These are phyloP conservation scores for Coleophoma crateriformis DNA, from an alignment of 2,329 filamentous ascomycete species.

Conservation along the genomic window DNA sequence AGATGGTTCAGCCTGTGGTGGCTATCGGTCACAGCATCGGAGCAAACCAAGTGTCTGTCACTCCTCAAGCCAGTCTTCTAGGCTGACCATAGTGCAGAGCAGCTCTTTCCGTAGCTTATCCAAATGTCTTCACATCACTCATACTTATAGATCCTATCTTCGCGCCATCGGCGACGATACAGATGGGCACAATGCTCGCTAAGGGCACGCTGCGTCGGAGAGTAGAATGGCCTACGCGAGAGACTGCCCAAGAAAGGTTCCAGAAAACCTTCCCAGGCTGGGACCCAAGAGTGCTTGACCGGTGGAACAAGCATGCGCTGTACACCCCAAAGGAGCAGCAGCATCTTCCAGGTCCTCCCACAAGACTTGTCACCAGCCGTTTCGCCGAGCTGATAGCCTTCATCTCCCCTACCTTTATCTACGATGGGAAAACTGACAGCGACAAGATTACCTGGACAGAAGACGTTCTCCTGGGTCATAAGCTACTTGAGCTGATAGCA, in stretches of 20 bases:
- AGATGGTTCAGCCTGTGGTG: conserved; percentile 72
- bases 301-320: conserved; percentile 56
- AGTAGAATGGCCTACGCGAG: conserved; percentile 51
- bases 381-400: conserved; percentile 37
- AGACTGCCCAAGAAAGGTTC: conserved; percentile 64
- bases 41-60: conserved; percentile 58
- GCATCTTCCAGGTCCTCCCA: not conserved
- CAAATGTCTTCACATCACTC: not conserved
- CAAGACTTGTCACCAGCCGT: not conserved
- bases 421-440: not conserved
- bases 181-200: not conserved
- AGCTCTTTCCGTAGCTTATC: conserved; percentile 51
- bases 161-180: not conserved
- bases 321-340: not conserved
- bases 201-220: not conserved
- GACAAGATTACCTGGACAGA: not conserved
- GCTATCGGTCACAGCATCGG: conserved; percentile 88
- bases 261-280: conserved; percentile 67
- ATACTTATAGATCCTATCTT: not conserved
- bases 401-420: not conserved
- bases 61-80: conserved; percentile 62
- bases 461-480: not conserved
- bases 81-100: conserved; percentile 71
- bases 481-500: not conserved
- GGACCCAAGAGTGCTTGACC: conserved; percentile 72